Conservation (phyloP, 176 grass and related monocot species). For the Aechmea fasciata region DNA sequence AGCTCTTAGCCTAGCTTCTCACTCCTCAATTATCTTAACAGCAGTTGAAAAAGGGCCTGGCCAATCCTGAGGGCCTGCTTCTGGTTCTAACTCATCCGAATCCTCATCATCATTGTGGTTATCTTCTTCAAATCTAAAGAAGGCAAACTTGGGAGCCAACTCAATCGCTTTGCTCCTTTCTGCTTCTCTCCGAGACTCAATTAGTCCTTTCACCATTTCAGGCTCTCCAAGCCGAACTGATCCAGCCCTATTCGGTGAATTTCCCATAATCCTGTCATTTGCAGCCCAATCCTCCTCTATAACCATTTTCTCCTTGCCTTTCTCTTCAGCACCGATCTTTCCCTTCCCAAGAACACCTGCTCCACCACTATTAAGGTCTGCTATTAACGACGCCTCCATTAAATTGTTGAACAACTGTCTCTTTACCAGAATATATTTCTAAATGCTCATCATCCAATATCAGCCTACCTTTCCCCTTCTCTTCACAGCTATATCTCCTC, state of each 20-base stretch:
- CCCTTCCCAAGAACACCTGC: neutral
- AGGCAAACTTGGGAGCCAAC: slow-evolving; percentile 78
- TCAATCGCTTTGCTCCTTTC: slow-evolving; percentile 49
- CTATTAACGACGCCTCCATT: neutral
- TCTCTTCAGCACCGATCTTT: slow-evolving; percentile 23
- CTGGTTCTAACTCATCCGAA: slow-evolving; percentile 32
- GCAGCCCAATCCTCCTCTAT: slow-evolving; percentile 20
- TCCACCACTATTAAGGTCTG: neutral
- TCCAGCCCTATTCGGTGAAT: neutral
- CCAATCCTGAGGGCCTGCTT: slow-evolving; percentile 45
- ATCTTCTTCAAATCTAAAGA: slow-evolving; percentile 61
- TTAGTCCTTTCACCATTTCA: neutral
- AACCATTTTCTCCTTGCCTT: slow-evolving; percentile 53
- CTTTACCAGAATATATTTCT: neutral
- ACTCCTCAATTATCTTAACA: slow-evolving; percentile 54
- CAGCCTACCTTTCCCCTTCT: slow-evolving; percentile 17
- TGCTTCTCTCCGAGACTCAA: slow-evolving; percentile 14
- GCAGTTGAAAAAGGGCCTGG: slow-evolving; percentile 87
- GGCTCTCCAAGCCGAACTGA: neutral
- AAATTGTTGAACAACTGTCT: slow-evolving; percentile 8
- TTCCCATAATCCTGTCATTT: neutral
- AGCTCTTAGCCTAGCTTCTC: slow-evolving; percentile 45
- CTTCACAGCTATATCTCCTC: neutral
- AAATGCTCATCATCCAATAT: slow-evolving; percentile 23
- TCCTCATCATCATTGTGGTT: slow-evolving; percentile 30